Evolutionary conservation across 345 rosid genomes (phyloP).

Genomic region (Corchorus olitorius): DNA sequence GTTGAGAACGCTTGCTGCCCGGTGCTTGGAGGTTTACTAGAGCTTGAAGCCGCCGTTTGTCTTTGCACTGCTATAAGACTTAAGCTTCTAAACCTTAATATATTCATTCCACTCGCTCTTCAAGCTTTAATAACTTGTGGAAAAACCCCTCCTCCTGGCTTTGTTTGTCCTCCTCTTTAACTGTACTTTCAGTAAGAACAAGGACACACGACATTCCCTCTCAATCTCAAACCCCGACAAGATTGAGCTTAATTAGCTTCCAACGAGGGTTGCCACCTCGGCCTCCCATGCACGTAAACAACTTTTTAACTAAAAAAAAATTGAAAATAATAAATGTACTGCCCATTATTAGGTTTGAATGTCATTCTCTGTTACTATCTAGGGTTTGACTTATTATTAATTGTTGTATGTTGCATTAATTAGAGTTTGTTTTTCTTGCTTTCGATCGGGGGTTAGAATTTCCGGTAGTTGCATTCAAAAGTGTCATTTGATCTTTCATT

Average conservation of each 20-base stretch:
- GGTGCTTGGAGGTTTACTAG: slow-evolving; percentile 59
- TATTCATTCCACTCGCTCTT: slow-evolving; percentile 75
- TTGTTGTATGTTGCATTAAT: slow-evolving; percentile 2
- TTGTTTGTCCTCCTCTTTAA: slow-evolving; percentile 60
- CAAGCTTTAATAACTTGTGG: slow-evolving; percentile 77
- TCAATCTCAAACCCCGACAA: not conserved
- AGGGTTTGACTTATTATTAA: not conserved
- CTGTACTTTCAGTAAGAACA: not conserved
- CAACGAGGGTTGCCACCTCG: slow-evolving; percentile 13
- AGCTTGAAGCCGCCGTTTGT: slow-evolving; percentile 75
- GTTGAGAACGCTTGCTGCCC: slow-evolving; percentile 78
- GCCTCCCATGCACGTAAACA: not conserved
- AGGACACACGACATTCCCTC: not conserved
- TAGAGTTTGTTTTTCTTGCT: not conserved
- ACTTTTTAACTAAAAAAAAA: not conserved
- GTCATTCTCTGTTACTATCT: not conserved
- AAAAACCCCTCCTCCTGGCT: slow-evolving; percentile 72
- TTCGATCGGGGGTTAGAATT: not conserved
- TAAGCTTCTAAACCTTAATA: slow-evolving; percentile 65
- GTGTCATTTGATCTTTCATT: not conserved
- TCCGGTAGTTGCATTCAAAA: not conserved
- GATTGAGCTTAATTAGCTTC: not conserved
- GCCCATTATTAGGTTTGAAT: not conserved
- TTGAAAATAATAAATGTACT: not conserved
- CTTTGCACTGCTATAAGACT: slow-evolving; percentile 75